A percentile compares a stretch with the other conserved stretches of the same genome.
Conservation (phyloP, 1,284 basidiomycete species). For the Austroboletus novae-zelandiae region DNA sequence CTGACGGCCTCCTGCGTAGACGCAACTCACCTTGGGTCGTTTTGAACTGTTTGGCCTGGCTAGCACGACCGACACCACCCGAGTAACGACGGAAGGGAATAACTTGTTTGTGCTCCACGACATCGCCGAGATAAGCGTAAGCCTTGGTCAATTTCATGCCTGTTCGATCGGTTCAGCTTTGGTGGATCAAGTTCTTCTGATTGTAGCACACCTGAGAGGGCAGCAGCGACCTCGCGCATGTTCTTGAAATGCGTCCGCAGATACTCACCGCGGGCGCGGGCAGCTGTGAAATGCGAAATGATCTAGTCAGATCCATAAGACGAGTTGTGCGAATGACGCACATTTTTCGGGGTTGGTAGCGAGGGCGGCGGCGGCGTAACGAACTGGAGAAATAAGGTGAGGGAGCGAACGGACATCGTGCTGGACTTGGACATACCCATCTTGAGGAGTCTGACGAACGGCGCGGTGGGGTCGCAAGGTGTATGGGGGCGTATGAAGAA, state of each 20-base stretch:
- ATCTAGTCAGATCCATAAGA: constrained; percentile 12
- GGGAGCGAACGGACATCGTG: not conserved
- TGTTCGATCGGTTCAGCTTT: constrained; percentile 26
- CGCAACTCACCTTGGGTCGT: constrained; percentile 85
- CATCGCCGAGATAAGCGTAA: constrained; percentile 92
- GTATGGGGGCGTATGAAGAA: not conserved
- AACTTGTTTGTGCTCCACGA: constrained; percentile 95
- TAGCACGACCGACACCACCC: constrained; percentile 95
- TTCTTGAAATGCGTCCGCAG: constrained; percentile 99
- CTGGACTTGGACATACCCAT: constrained; percentile 30
- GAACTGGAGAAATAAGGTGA: constrained; percentile 52
- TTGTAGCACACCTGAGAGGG: constrained; percentile 67
- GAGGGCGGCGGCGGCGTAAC: constrained; percentile 85
- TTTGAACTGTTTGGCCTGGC: constrained; percentile 98
- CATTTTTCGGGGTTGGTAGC: constrained; percentile 93
- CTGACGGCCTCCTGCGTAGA: not conserved
- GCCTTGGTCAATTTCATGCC: constrained; percentile 97
- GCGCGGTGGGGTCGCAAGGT: not conserved
- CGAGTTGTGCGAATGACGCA: constrained; percentile 39
- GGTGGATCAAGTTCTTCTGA: not conserved
- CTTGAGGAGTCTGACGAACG: constrained; percentile 32
- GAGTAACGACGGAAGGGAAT: constrained; percentile 97
- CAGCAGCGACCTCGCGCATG: constrained; percentile 95
- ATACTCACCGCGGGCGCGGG: constrained; percentile 94
- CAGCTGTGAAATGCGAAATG: constrained; percentile 50